phyloP scores from a whole-genome alignment of 768 basidiomycete species.

The Lepiota brunneoincarnata region DNA sequence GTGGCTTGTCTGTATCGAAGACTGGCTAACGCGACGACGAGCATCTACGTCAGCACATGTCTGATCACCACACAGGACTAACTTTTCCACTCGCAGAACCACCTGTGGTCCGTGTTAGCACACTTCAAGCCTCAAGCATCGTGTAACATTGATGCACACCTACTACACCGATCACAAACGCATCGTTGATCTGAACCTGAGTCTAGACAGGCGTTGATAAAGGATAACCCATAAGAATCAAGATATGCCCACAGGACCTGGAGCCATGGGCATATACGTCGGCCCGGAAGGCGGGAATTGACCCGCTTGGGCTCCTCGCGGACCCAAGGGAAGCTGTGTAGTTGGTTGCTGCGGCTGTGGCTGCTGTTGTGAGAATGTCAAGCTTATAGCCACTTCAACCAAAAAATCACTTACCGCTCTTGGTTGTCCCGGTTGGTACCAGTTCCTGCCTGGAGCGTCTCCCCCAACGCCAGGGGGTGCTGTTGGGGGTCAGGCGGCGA shows the following conservation, averaged over 20 bases:
- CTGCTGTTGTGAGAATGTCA: not conserved
- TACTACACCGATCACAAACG: slow-evolving; percentile 83
- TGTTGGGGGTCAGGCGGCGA: slow-evolving; percentile 19
- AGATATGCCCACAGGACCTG: slow-evolving; percentile 47
- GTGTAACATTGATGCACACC: slow-evolving; percentile 40
- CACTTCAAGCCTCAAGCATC: not conserved
- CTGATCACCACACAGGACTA: slow-evolving; percentile 13
- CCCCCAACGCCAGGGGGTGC: slow-evolving; percentile 25
- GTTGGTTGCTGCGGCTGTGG: not conserved
- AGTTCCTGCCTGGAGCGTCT: slow-evolving; percentile 17
- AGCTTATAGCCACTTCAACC: not conserved
- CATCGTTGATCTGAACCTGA: slow-evolving; percentile 60
- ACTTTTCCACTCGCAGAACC: slow-evolving; percentile 90
- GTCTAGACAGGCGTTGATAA: slow-evolving; percentile 36
- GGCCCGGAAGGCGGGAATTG: slow-evolving; percentile 34
- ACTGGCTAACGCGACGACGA: slow-evolving; percentile 39
- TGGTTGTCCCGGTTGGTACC: slow-evolving; percentile 27
- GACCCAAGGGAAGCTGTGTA: not conserved
- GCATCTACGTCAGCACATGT: not conserved
- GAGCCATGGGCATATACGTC: slow-evolving; percentile 33
- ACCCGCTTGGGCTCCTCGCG: slow-evolving; percentile 4
- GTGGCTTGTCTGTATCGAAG: slow-evolving; percentile 47
- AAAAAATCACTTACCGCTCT: not conserved
- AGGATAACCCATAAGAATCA: not conserved
- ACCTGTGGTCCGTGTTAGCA: slow-evolving; percentile 37